Evolutionary conservation across 2,329 filamentous ascomycete species (phyloP).

Genomic region (Talaromyces amestolkiae): DNA sequence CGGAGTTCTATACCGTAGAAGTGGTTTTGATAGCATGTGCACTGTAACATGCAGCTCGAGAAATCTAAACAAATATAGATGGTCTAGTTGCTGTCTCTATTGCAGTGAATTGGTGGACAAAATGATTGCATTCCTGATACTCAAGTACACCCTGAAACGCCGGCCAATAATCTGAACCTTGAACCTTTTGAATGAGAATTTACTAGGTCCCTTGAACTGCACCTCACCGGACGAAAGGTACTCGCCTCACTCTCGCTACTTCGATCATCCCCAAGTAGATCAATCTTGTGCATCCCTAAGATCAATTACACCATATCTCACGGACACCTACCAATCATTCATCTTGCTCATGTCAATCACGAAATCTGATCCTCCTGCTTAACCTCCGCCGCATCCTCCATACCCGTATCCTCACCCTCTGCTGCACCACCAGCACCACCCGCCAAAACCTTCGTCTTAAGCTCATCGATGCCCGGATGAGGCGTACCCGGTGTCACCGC

Average conservation of each 20-base stretch:
- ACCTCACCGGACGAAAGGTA: background rate
- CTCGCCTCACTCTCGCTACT: background rate
- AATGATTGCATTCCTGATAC: background rate
- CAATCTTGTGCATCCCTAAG: background rate
- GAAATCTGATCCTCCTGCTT: conserved; percentile 16
- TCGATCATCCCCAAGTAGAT: no score
- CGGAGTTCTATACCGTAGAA: no score
- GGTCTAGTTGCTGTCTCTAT: no score
- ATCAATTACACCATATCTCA: background rate
- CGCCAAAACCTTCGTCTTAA: conserved; percentile 65
- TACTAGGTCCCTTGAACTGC: background rate
- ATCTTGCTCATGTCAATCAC: background rate
- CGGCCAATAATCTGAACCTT: background rate
- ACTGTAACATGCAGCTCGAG: no score
- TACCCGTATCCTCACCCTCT: conserved; percentile 35
- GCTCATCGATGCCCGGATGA: conserved; percentile 57
- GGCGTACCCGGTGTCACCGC: conserved; percentile 75
- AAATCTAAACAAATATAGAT: no score
- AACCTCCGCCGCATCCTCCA: conserved; percentile 29
- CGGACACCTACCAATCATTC: no score
- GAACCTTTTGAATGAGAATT: background rate
- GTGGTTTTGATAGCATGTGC: no score
- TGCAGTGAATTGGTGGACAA: no score
- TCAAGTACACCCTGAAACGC: conserved; percentile 12
- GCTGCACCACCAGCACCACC: conserved; percentile 44